These are phyloP conservation scores for Fistulinella prunicolor DNA, from an alignment of 768 basidiomycete species.

Conservation along the genomic window DNA sequence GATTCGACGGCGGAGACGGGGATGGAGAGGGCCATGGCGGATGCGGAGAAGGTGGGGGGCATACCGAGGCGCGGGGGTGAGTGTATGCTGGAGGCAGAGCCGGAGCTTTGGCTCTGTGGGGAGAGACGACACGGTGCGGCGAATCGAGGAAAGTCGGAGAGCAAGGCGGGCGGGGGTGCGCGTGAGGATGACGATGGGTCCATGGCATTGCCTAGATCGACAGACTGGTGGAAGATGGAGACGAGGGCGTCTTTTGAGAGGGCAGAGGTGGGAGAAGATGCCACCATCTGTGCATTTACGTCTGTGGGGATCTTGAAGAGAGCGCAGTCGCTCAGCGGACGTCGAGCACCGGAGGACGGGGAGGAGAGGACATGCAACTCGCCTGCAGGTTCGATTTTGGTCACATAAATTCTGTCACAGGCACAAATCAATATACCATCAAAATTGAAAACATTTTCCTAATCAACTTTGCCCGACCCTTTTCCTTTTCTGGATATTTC, in stretches of 20 bases:
- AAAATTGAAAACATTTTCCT: slow-evolving; percentile 32
- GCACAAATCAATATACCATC: slow-evolving; percentile 26
- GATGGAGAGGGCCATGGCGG: slow-evolving; percentile 5
- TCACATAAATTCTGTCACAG: slow-evolving; percentile 37
- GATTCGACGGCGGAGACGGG: slow-evolving; percentile 21
- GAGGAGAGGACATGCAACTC: slow-evolving; percentile 23
- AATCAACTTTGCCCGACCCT: slow-evolving; percentile 19
- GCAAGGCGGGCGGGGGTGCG: slow-evolving; percentile 3
- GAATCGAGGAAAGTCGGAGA: slow-evolving; percentile 38
- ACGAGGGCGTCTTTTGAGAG: not conserved
- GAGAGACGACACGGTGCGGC: slow-evolving; percentile 27
- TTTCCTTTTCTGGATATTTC: slow-evolving; percentile 10
- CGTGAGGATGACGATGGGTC: not conserved
- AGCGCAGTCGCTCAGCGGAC: not conserved
- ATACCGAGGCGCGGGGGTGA: no score
- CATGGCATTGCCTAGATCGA: no score
- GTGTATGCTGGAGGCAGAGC: slow-evolving; percentile 20
- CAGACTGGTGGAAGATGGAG: not conserved
- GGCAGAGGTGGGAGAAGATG: no score
- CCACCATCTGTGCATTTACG: not conserved
- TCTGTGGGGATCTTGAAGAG: no score
- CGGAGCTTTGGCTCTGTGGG: slow-evolving; percentile 15
- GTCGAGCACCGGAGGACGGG: not conserved
- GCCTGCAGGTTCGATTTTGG: slow-evolving; percentile 11
- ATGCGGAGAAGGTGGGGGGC: no score